These are phyloP conservation scores for Liriodendron chinense DNA, from an alignment of 164 flowering plant genomes.

Conservation along the genomic window DNA sequence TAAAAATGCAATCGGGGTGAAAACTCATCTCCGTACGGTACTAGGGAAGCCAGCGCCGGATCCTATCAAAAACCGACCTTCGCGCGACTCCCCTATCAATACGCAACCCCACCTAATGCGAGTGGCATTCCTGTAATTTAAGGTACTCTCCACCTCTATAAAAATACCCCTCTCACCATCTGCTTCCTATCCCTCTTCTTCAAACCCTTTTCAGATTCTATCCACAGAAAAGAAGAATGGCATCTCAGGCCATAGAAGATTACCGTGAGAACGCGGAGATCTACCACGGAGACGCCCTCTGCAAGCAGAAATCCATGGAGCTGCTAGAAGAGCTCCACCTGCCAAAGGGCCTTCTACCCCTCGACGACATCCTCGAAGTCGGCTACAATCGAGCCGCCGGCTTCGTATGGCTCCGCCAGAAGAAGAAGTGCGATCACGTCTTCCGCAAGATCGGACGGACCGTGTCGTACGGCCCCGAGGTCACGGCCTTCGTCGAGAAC, in stretches of 20 bases:
- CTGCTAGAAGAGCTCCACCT: slow-evolving; percentile 51
- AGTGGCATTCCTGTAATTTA: neutral
- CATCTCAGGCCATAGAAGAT: slow-evolving; percentile 29
- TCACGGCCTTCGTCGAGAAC: slow-evolving; percentile 61
- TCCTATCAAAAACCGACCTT: too few relatives aligned
- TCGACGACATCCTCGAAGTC: slow-evolving; percentile 53
- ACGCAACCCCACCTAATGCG: neutral
- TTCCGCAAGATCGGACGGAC: slow-evolving; percentile 56
- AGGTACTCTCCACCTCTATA: neutral
- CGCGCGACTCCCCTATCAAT: too few relatives aligned
- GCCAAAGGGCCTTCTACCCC: slow-evolving; percentile 72
- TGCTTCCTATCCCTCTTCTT: neutral
- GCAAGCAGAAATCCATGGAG: slow-evolving; percentile 44
- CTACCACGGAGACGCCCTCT: slow-evolving; percentile 51
- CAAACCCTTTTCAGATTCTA: neutral
- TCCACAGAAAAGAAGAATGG: neutral
- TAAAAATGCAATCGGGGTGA: too few relatives aligned
- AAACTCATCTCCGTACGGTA: too few relatives aligned
- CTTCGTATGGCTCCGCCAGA: slow-evolving; percentile 77
- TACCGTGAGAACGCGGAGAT: slow-evolving; percentile 60
- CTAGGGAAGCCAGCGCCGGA: too few relatives aligned
- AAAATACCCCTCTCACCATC: neutral
- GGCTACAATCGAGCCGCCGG: slow-evolving; percentile 61
- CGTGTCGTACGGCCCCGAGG: slow-evolving; percentile 53
- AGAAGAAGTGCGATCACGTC: slow-evolving; percentile 59